Percentiles rank a stretch among this genome's conserved stretches.
phyloP scores from a whole-genome alignment of 805 yeast species.

The Schwanniomyces occidentalis region DNA sequence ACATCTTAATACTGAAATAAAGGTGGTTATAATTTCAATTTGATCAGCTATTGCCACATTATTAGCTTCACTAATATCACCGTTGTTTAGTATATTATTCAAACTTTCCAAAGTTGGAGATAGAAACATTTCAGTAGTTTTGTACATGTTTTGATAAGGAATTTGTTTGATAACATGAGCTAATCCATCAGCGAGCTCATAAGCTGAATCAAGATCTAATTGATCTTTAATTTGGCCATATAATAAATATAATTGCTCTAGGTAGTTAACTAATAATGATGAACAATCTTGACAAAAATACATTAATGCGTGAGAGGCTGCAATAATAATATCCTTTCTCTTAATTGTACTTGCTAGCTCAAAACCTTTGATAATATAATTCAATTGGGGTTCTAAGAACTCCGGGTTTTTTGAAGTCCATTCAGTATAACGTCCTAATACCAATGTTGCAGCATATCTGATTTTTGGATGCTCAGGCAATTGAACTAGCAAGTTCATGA shows the following conservation, averaged over 20 bases:
- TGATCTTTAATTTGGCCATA: constrained; percentile 54
- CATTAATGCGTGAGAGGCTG: constrained; percentile 92
- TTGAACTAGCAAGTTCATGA: constrained; percentile 66
- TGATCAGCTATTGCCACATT: constrained; percentile 62
- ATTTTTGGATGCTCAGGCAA: constrained; percentile 85
- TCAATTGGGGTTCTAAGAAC: constrained; percentile 75
- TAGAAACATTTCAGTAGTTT: constrained; percentile 62
- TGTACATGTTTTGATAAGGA: constrained; percentile 51
- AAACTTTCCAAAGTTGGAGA: constrained; percentile 60
- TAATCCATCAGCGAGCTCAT: constrained; percentile 85
- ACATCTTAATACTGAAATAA: constrained; percentile 57
- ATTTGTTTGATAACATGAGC: constrained; percentile 76
- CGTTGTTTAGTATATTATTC: constrained; percentile 18
- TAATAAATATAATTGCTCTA: constrained; percentile 74
- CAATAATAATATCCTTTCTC: constrained; percentile 59
- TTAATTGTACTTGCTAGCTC: constrained; percentile 22
- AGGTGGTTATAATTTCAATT: constrained; percentile 66
- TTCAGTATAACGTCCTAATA: constrained; percentile 92
- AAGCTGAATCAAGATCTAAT: constrained; percentile 66
- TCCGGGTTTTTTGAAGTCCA: constrained; percentile 92
- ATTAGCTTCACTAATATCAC: constrained; percentile 24
- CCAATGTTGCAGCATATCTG: constrained; percentile 89
- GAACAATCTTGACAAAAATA: constrained; percentile 93
- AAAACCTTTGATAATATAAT: constrained; percentile 81
- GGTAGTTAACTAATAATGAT: constrained; percentile 55